Base-by-base conservation (phyloP, 2,329 filamentous ascomycete species). In the Intubia oerlemansii region DNA sequence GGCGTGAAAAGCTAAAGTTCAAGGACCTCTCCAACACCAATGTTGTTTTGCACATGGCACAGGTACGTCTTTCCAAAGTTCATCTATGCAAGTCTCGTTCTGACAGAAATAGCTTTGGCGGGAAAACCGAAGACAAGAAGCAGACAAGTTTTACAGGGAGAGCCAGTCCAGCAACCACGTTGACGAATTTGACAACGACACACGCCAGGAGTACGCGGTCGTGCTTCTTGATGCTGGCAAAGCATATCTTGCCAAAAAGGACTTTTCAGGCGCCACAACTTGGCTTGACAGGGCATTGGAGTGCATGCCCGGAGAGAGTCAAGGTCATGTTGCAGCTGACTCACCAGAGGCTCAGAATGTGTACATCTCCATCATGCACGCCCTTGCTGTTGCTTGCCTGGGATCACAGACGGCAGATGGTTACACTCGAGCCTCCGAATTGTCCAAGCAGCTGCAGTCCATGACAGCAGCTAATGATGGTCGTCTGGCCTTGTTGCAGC, bases 251-350 rank as follows among this genome's bases (percentile, higher is more conserved):
- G 17, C 43, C 4, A 62, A 59, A 29, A 50, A 56, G 7, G 57
- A 75, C 29, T 59, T 58, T 36, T 40, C 50, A 1, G 43, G 59
- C 25, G 74, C 79, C 1, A 44, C 60, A 2, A 69, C 62, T 40
- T 95, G 85, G 88, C 52, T 91, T 1, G 60, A 72, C 31, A 62
- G 77, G 37, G 70, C 78, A 3, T 57, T 66, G 27, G 52, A 67
- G 9, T 41, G 70, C 17, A 53, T 84, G 16, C 58, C 62, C 28
- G 41, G 43, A 13, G 64, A 67, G 31, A 56, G 63, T 7, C 41
- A 66, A n/a, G n/a, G n/a, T n/a, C n/a, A n/a, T n/a, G n/a, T n/a
- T 0, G 62, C 69, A 14, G 47, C 51, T 12, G 47, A 75, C 4
- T 69, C 68, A 17, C 50, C 56, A 6, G 62, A 71, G 36, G 8